Base-by-base conservation (phyloP, 176 grass and related monocot genomes). In the Olyra latifolia region DNA sequence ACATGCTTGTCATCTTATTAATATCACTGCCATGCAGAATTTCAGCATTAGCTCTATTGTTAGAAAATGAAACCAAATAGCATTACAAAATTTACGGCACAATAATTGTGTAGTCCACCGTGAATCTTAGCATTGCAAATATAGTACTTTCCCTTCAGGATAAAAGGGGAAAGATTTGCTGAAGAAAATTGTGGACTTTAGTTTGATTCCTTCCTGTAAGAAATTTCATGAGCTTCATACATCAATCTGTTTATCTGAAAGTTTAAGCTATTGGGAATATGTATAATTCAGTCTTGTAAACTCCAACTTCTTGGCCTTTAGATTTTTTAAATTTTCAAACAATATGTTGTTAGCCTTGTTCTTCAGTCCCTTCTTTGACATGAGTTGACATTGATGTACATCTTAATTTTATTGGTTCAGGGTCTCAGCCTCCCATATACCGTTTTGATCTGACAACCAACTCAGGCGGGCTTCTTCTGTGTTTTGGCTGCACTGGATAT, bases 361-460 rank as follows among this genome's bases (percentile, higher is more conserved):
- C 0, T 70, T 17, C 17, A 62, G 45, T 12, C 8, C 8, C 8
- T 73, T 78, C 53, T 74, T 84, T n/a, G 0, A 7, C 35, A 53
- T 7, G 57, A 74, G 63, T 45, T 24, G 22, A 73, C 69, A 39
- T 4, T 42, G 53, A 32, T 30, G 13, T 39, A 19, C 4, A 24
- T 8, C 11, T 58, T 19, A 14, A 61, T 66, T 54, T 56, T n/a
- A 11, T 50, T 27, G 16, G 24, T 56, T 57, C 87, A 85, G 87
- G 82, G 46, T 62, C 55, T 10, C 35, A 43, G 22, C 44, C 61
- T 80, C 24, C 14, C 2, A 0, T 22, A 45, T 20, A 60, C 19
- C 23, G 3, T 75, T 80, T 75, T 62, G 75, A 74, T 62, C 42
- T 62, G 62, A 68, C 43, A 80, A 20, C 57, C 76, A 47, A 75